Percentiles rank a stretch among this genome's conserved stretches.
Evolutionary conservation across 768 basidiomycete genomes (phyloP).

Genomic region (Tulasnella sp.): DNA sequence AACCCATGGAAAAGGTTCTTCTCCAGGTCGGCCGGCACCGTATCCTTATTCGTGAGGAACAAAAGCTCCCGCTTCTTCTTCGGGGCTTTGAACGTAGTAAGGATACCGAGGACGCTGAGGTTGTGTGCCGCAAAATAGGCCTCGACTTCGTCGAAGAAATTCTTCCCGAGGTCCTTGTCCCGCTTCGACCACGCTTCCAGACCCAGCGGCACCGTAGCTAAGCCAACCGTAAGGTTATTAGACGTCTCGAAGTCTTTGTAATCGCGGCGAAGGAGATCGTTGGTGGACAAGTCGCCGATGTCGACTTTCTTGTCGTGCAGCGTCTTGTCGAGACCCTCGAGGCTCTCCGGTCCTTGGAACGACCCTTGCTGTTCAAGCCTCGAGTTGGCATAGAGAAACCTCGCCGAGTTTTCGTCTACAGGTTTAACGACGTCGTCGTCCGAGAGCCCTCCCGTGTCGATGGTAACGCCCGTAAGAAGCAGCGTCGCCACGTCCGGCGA

Average conservation of each 20-base stretch:
- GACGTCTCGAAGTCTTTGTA: slow-evolving; percentile 70
- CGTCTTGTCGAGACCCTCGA: slow-evolving; percentile 46
- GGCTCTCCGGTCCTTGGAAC: slow-evolving; percentile 34
- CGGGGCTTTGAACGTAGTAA: no score
- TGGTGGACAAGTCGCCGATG: slow-evolving; percentile 62
- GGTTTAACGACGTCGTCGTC: slow-evolving; percentile 72
- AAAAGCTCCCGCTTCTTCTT: slow-evolving; percentile 36
- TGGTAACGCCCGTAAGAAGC: slow-evolving; percentile 73
- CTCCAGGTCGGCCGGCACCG: slow-evolving; percentile 27
- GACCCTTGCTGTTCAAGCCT: slow-evolving; percentile 42
- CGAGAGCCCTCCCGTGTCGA: slow-evolving; percentile 82
- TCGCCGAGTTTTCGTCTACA: slow-evolving; percentile 61
- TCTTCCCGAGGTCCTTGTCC: slow-evolving; percentile 41
- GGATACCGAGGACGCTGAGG: slow-evolving; percentile 68
- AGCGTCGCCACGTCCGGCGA: slow-evolving; percentile 67
- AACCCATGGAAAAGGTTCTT: slow-evolving; percentile 31
- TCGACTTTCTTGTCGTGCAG: slow-evolving; percentile 61
- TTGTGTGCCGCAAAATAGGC: slow-evolving; percentile 64
- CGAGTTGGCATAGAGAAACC: slow-evolving; percentile 57
- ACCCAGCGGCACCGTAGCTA: slow-evolving; percentile 76
- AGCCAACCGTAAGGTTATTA: slow-evolving; percentile 57
- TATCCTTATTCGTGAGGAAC: slow-evolving; percentile 30
- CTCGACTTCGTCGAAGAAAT: slow-evolving; percentile 43
- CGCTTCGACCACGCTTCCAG: slow-evolving; percentile 55
- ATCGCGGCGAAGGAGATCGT: slow-evolving; percentile 86